phyloP scores from a whole-genome alignment of 352 stramenopile genomes.

The Pythium volutum region DNA sequence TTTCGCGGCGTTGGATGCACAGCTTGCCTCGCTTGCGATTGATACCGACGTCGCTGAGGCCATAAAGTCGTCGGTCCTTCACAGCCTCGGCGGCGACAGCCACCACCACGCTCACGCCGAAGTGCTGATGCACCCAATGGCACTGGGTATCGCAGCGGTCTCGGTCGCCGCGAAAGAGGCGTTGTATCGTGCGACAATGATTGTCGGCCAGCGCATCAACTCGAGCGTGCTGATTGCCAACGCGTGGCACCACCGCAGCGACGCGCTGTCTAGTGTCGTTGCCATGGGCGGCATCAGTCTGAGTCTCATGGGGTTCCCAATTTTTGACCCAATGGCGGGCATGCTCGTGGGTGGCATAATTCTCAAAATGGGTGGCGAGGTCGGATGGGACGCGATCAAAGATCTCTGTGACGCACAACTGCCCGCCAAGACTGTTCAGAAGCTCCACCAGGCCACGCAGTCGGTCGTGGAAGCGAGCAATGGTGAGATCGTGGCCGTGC shows the following conservation, averaged over 20 bases:
- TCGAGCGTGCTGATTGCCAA: constrained; percentile 94
- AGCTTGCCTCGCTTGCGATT: constrained; percentile 24
- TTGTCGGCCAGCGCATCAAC: constrained; percentile 87
- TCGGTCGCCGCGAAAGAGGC: constrained; percentile 91
- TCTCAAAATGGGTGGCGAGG: constrained; percentile 72
- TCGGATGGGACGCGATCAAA: constrained; percentile 53
- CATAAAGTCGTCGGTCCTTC: constrained; percentile 29
- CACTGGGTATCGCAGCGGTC: constrained; percentile 77
- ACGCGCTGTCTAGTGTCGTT: constrained; percentile 80
- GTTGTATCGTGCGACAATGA: constrained; percentile 90
- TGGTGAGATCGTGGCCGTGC: constrained; percentile 41
- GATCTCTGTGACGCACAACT: constrained; percentile 68
- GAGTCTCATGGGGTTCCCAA: constrained; percentile 52
- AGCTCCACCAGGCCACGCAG: constrained; percentile 35
- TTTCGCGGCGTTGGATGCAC: constrained; percentile 25
- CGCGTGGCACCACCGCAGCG: constrained; percentile 92
- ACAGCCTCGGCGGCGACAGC: constrained; percentile 6
- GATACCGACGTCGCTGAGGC: constrained; percentile 33
- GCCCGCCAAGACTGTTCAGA: constrained; percentile 32
- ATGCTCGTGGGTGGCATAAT: constrained; percentile 76
- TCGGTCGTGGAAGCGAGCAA: constrained; percentile 39
- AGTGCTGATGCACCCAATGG: constrained; percentile 52
- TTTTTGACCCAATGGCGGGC: constrained; percentile 65
- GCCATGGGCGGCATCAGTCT: constrained; percentile 63
- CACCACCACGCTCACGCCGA: constrained; percentile 5